phyloP scores from a whole-genome alignment of 768 basidiomycete genomes.

The Sarcodon sp. region DNA sequence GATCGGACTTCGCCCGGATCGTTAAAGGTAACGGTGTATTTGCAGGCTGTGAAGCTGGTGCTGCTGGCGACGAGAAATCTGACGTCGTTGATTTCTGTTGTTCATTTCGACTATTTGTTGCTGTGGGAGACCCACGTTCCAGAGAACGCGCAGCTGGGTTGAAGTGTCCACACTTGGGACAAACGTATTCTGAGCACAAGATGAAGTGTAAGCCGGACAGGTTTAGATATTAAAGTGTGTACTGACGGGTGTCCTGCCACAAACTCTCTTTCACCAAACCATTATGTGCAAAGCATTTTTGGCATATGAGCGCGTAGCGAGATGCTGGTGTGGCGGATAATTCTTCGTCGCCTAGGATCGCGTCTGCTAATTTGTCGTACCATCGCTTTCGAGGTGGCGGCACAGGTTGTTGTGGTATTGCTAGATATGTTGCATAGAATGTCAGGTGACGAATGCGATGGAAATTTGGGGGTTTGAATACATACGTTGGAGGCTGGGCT shows the following conservation, averaged over 20 bases:
- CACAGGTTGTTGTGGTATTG: conserved; percentile 24
- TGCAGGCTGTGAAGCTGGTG: too few relatives aligned
- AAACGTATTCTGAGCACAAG: conserved; percentile 55
- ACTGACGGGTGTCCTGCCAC: conserved; percentile 77
- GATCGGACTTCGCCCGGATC: too few relatives aligned
- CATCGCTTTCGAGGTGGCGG: conserved; percentile 58
- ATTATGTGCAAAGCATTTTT: conserved; percentile 79
- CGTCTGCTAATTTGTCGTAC: conserved; percentile 84
- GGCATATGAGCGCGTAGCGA: conserved; percentile 80
- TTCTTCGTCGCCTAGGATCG: conserved; percentile 73
- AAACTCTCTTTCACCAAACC: conserved; percentile 74
- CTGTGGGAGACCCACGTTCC: not conserved
- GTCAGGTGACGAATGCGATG: not conserved
- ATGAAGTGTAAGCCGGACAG: conserved; percentile 1
- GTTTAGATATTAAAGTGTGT: not conserved
- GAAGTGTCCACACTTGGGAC: conserved; percentile 79
- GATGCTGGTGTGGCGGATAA: conserved; percentile 22
- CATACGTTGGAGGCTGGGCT: not conserved
- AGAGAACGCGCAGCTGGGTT: conserved; percentile 35
- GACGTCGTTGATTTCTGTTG: not conserved
- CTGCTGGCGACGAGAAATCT: too few relatives aligned
- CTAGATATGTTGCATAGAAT: conserved; percentile 9
- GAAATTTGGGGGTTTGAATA: not conserved
- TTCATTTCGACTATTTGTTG: not conserved
- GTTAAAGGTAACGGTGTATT: too few relatives aligned